Percentiles rank a stretch among this genome's conserved stretches.
phyloP scores from a whole-genome alignment of 192 early-diverging fungal species.

The Chytriomyces confervae region DNA sequence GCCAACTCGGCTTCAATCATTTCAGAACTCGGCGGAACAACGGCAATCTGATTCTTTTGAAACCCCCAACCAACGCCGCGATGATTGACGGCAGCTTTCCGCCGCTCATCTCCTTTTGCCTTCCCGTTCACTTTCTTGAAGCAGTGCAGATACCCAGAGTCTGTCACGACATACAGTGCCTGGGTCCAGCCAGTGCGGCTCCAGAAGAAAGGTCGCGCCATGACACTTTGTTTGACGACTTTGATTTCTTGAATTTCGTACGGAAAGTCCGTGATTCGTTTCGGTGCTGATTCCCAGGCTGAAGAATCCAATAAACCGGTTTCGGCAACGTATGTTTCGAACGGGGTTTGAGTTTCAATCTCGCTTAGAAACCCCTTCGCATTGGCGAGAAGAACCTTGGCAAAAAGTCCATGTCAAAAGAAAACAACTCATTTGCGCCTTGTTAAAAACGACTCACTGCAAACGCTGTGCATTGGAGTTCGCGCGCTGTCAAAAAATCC shows the following conservation, averaged over 20 bases:
- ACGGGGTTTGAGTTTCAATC: conserved; percentile 23
- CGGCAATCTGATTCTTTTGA: neutral
- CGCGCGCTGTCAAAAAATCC: conserved; percentile 35
- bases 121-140: conserved; percentile 38
- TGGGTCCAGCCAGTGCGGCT: conserved; percentile 37
- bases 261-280: conserved; percentile 30
- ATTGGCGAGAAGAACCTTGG: conserved; percentile 23
- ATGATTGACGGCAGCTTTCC: neutral
- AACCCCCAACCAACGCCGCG: neutral
- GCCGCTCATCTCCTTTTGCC: conserved; percentile 8
- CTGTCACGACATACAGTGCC: conserved; percentile 40
- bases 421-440: neutral
- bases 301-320: conserved; percentile 4
- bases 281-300: conserved; percentile 26
- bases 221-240: conserved; percentile 42
- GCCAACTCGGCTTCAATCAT: conserved; percentile 1
- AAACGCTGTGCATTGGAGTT: conserved; percentile 30
- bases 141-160: conserved; percentile 47
- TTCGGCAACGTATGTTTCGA: conserved; percentile 25
- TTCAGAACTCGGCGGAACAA: conserved; percentile 15
- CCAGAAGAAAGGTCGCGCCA: conserved; percentile 37
- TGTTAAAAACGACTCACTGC: neutral
- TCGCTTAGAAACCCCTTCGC: neutral
- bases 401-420: conserved; percentile 7
- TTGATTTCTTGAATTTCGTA: conserved; percentile 39